These are phyloP conservation scores for Crithidia brevicula DNA, from an alignment of 208 protist species.

Conservation along the genomic window DNA sequence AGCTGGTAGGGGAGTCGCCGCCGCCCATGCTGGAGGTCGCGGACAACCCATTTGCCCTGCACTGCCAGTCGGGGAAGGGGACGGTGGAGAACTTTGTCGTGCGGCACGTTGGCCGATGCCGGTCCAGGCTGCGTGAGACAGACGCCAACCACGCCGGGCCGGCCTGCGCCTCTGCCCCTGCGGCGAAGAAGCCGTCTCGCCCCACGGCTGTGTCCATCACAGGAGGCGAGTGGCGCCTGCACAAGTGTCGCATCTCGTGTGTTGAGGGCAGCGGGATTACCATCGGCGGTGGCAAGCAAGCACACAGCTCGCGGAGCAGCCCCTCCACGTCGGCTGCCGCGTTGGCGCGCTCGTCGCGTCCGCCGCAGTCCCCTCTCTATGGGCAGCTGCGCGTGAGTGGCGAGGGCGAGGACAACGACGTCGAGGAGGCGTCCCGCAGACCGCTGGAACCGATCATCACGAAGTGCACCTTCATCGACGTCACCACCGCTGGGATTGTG, in stretches of 20 bases:
- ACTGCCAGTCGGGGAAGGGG: constrained; percentile 64
- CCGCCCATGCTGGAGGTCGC: constrained; percentile 71
- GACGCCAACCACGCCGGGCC: constrained; percentile 2
- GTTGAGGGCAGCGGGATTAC: constrained; percentile 70
- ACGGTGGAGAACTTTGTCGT: constrained; percentile 82
- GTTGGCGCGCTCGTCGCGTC: neutral
- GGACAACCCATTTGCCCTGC: constrained; percentile 51
- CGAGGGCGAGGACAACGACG: constrained; percentile 12
- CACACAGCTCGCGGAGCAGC: neutral
- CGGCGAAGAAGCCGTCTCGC: constrained; percentile 53
- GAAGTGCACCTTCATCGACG: constrained; percentile 83
- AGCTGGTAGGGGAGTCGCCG: constrained; percentile 70
- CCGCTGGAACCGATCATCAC: constrained; percentile 60
- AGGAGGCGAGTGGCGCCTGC: constrained; percentile 74
- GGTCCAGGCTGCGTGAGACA: constrained; percentile 13
- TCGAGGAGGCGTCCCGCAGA: neutral
- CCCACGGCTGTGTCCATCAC: constrained; percentile 65
- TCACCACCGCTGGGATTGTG: constrained; percentile 74
- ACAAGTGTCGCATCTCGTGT: constrained; percentile 77
- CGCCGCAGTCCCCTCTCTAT: neutral
- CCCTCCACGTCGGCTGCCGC: neutral
- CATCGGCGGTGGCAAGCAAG: constrained; percentile 32
- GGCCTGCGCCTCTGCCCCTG: neutral
- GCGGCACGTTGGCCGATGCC: constrained; percentile 52
- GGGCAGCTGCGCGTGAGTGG: neutral